These are phyloP conservation scores for Acephala macrosclerotiorum DNA, from an alignment of 2,329 filamentous ascomycete species.

Conservation along the genomic window DNA sequence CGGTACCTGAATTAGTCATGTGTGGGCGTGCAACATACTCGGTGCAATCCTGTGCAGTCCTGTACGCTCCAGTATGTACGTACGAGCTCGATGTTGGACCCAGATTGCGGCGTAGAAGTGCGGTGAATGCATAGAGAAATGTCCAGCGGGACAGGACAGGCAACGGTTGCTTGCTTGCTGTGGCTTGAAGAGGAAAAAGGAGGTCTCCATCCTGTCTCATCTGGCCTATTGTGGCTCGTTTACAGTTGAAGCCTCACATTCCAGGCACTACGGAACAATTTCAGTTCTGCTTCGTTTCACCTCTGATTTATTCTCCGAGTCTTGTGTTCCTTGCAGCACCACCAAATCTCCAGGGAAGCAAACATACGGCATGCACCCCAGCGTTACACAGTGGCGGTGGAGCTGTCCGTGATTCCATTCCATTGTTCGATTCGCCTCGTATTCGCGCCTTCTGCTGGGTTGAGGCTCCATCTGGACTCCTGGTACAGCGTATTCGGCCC, in stretches of 20 bases:
- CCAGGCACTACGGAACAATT: not conserved
- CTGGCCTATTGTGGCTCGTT: not conserved
- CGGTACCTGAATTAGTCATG: conserved; percentile 2
- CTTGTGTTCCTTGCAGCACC: conserved; percentile 12
- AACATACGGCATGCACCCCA: conserved; percentile 5
- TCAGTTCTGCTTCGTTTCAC: not conserved
- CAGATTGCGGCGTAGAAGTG: not conserved
- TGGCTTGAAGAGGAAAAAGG: not conserved
- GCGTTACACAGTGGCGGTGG: not conserved
- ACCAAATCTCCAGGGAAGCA: conserved; percentile 9
- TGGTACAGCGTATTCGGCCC: not conserved
- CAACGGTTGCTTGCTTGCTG: conserved; percentile 11
- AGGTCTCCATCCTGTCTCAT: not conserved
- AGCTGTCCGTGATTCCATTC: not conserved
- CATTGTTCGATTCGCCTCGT: not conserved
- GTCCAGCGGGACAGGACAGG: not conserved
- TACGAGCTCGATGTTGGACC: no score
- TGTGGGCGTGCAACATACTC: not conserved
- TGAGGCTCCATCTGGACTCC: not conserved
- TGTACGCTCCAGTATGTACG: no score
- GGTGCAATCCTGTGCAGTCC: not conserved
- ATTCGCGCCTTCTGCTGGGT: not conserved
- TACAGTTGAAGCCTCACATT: not conserved
- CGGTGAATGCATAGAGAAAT: not conserved
- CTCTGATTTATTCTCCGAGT: not conserved